Evolutionary conservation across 208 protist species (phyloP).

Genomic region (Phytomonas serpens): DNA sequence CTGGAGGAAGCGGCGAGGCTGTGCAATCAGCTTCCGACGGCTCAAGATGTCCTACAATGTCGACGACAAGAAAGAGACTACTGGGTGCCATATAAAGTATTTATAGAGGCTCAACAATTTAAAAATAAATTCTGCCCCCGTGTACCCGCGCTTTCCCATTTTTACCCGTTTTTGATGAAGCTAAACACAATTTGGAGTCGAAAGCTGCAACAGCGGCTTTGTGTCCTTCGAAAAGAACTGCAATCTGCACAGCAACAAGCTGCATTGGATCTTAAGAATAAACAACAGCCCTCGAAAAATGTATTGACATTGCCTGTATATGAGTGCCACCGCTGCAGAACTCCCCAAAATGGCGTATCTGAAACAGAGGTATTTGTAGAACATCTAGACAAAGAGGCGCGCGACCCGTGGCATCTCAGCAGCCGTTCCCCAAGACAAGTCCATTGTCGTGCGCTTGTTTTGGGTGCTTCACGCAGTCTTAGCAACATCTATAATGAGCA

Average conservation of each 20-base stretch:
- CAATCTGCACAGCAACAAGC: constrained; percentile 19
- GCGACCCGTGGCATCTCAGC: background rate
- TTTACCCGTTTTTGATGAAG: constrained; percentile 75
- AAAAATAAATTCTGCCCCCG: constrained; percentile 72
- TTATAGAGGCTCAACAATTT: constrained; percentile 74
- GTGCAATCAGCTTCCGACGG: constrained; percentile 32
- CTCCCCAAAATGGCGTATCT: background rate
- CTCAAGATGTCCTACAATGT: constrained; percentile 63
- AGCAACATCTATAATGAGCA: constrained; percentile 28
- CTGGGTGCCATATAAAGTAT: constrained; percentile 76
- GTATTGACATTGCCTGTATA: background rate
- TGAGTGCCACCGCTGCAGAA: background rate
- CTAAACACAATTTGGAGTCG: constrained; percentile 76
- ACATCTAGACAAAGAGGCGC: background rate
- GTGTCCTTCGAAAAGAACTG: constrained; percentile 26
- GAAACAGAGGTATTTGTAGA: background rate
- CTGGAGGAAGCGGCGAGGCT: constrained; percentile 46
- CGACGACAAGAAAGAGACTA: constrained; percentile 70
- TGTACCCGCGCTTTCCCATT: constrained; percentile 55
- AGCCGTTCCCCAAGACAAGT: background rate
- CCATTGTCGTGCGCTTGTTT: background rate
- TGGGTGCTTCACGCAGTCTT: constrained; percentile 2
- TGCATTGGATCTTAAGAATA: background rate
- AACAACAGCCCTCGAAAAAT: background rate
- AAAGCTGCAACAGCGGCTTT: constrained; percentile 44